A percentile compares a stretch with the other conserved stretches of the same genome.
Conservation (phyloP, 176 grass and related monocot species). For the Oryza meridionalis region DNA sequence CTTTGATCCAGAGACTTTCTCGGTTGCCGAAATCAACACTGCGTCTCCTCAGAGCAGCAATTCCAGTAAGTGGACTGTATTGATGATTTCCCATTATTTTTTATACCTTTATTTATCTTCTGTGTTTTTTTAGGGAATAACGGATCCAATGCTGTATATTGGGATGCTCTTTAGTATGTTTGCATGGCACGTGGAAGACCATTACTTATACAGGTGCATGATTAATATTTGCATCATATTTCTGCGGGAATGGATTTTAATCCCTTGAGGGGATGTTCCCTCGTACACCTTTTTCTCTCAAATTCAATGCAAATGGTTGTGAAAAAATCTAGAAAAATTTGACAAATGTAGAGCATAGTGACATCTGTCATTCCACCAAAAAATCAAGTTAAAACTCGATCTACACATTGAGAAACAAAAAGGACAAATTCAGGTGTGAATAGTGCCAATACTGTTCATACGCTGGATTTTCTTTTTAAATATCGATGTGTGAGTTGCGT, state of each 20-base stretch:
- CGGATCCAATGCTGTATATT: slow-evolving; percentile 98
- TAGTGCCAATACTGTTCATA: too few species aligned
- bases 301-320: too few species aligned
- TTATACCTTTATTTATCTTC: slow-evolving; percentile 38
- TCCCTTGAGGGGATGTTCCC: too few species aligned
- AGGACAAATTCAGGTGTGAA: too few species aligned
- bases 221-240: slow-evolving; percentile 30
- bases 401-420: too few species aligned
- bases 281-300: too few species aligned
- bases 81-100: slow-evolving; percentile 12
- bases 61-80: slow-evolving; percentile 67
- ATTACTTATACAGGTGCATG: slow-evolving; percentile 89
- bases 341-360: too few species aligned
- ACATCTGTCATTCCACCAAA: too few species aligned
- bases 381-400: too few species aligned
- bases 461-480: too few species aligned
- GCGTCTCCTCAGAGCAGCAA: slow-evolving; percentile 72
- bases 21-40: slow-evolving; percentile 77
- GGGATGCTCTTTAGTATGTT: slow-evolving; percentile 99
- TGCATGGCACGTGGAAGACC: slow-evolving; percentile 99
- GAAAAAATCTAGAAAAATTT: too few species aligned
- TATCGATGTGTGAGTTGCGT: too few species aligned
- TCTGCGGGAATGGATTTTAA: background rate
- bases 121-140: slow-evolving; percentile 73
- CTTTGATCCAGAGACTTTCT: slow-evolving; percentile 77